Evolutionary conservation across 352 stramenopile genomes (phyloP), one percentile per base, ranked within the genome.

Genomic region (Phytophthora cryptogea): DNA sequence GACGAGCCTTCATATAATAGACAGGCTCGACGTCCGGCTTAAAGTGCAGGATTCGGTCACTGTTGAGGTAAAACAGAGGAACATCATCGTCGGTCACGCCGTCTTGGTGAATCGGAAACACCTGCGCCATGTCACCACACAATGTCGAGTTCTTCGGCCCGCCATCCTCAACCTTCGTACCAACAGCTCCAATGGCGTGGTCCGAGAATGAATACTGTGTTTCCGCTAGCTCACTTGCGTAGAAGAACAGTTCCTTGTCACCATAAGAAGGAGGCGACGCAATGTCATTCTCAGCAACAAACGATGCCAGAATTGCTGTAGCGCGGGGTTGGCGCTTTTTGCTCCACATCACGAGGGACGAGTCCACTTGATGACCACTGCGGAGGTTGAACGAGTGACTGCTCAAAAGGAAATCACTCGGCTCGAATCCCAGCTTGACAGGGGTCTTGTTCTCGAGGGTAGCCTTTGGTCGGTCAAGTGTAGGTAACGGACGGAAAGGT

Each of bases 51-150:
- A 87, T 80, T 23, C 71, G 59, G 59, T 87, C 72, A 57, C 74
- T 87, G 53, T 82, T 84, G 39, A 84, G 69, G 59, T 83, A 87
- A 9, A 84, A 68, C 31, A 72, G 40, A 10, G 62, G 55, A 0
- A 73, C 52, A 14, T 74, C 48, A 31, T 69, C 61, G 36, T 55
- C 63, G 11, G 54, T 46, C 10, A 64, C 59, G 8, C 26, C 54
- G 5, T 65, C 45, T n/a, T 42, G 50, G 14, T 67, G 54, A 28
- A 76, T 63, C n/a, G 75, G 78, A 45, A 75, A 81, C 36, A 73
- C 74, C 31, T 88, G 78, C 27, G 82, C 60, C 44, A 69, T 64
- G 32, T 88, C 70, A 39, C 78, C 78, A 36, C 78, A 88, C 3
- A 88, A n/a, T 6, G 65, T 67, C 10, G 52, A 66, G 14, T 77